Conservation (phyloP, 2,329 filamentous ascomycete species). For the Alternaria conjuncta region DNA sequence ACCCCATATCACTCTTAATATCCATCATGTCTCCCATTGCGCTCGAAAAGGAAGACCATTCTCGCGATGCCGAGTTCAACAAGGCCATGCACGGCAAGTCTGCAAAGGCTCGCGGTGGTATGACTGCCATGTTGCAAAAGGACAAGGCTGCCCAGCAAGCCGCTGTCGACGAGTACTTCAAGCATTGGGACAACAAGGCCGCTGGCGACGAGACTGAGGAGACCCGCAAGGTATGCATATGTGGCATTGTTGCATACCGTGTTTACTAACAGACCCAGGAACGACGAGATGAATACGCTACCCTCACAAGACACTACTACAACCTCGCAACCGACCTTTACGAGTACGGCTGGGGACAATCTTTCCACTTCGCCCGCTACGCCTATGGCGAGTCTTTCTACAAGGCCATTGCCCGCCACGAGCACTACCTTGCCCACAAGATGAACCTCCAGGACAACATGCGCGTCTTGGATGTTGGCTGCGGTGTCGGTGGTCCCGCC, state of each 20-base stretch:
- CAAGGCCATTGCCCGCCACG: constrained; percentile 92
- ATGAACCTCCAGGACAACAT: constrained; percentile 86
- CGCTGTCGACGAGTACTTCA: constrained; percentile 91
- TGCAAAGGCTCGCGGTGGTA: constrained; percentile 71
- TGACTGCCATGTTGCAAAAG: constrained; percentile 86
- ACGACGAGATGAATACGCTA: constrained; percentile 87
- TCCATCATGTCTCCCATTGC: constrained; percentile 59
- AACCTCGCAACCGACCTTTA: constrained; percentile 96
- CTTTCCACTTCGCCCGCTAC: constrained; percentile 98
- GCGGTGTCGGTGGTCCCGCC: constrained; percentile 93
- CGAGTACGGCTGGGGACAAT: constrained; percentile 95
- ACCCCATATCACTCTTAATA: constrained; percentile 2
- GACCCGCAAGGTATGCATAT: constrained; percentile 69
- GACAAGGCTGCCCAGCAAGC: constrained; percentile 78
- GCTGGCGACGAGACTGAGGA: constrained; percentile 81
- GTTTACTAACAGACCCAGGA: constrained; percentile 60
- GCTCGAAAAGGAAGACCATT: constrained; percentile 83
- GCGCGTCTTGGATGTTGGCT: constrained; percentile 94
- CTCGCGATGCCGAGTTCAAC: constrained; percentile 88
- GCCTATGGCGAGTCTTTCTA: constrained; percentile 84
- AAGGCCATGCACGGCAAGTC: constrained; percentile 83
- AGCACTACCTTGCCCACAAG: constrained; percentile 93
- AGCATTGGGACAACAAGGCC: constrained; percentile 90
- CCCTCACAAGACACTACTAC: constrained; percentile 94
- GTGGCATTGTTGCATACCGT: neutral